Evolutionary conservation across 352 stramenopile genomes (phyloP), one percentile per base, ranked within the genome.

Genomic region (Phytophthora europaea): DNA sequence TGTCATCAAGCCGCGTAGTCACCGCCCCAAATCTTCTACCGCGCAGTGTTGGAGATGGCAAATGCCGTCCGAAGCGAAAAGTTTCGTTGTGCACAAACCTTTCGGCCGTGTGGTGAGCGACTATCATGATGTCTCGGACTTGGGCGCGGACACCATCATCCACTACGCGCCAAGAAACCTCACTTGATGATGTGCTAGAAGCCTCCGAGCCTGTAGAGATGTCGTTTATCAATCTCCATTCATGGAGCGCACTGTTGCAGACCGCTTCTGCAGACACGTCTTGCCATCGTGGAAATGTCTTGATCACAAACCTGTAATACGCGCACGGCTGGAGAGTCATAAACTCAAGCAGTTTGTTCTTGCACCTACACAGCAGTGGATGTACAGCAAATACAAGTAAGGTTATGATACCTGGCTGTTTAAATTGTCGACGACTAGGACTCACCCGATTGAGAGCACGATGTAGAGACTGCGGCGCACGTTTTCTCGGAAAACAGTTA

Each of bases 381-480:
- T 15, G 43, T 26, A 33, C 45, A 36, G n/a, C 8, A 33, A 51
- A 16, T 7, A 51, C 16, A 31, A 22, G 20, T 12, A 31, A n/a
- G 13, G 28, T 7, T 31, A 31, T 31, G 28, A 66, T n/a, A 38
- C 10, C 10, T 43, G 16, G 36, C 38, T 6, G 59, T 16, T 50
- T n/a, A 40, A 6, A 45, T 34, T 15, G 38, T 53, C n/a, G 45
- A 33, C 20, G 13, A 23, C 22, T 33, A 36, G 8, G 22, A 75
- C 77, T 10, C 64, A 90, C 84, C 82, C 62, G 31, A 90, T 80
- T 10, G 84, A 91, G 0, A 92, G 54, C 26, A 79, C 78, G 15
- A 94, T 45, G 52, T 87, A 88, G 16, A 94, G 61, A 51, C 81
- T 90, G 4, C 74, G 75, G 13, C 78, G 73, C 20, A 94, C 67